phyloP scores from a whole-genome alignment of 176 grass and related monocot genomes.

The Cenchrus americanus region DNA sequence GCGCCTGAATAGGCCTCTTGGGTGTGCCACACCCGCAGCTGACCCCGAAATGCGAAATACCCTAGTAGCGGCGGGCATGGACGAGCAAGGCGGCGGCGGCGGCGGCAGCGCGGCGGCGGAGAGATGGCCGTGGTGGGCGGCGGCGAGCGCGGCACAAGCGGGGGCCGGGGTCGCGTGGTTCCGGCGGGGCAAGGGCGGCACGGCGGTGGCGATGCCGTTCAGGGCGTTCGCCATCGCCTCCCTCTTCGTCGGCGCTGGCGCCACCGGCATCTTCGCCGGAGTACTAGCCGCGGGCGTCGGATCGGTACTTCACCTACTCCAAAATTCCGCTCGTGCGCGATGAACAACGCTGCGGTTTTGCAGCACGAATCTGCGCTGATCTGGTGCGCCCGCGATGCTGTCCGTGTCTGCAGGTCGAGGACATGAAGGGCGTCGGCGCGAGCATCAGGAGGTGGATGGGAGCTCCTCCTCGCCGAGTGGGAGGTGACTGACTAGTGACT shows the following conservation, averaged over 20 bases:
- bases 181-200: constrained; percentile 50
- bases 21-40: not conserved
- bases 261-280: constrained; percentile 47
- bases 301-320: constrained; percentile 33
- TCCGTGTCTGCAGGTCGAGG: constrained; percentile 55
- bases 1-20: not conserved
- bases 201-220: constrained; percentile 70
- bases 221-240: constrained; percentile 74
- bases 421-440: constrained; percentile 65
- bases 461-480: constrained; percentile 54
- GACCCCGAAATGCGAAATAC: not conserved
- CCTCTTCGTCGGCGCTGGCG: constrained; percentile 64
- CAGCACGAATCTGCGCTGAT: not conserved
- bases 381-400: not conserved
- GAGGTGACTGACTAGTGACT: too few species aligned
- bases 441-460: constrained; percentile 71
- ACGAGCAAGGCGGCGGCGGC: constrained; percentile 17
- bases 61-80: constrained; percentile 44
- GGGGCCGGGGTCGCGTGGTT: constrained; percentile 58
- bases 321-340: not conserved
- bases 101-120: not conserved
- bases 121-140: constrained; percentile 65
- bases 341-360: not conserved
- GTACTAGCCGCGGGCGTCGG: constrained; percentile 61
- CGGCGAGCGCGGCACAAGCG: constrained; percentile 59